Evolutionary conservation across 169 alveolate genomes (phyloP).

Genomic region (Cryptosporidium parvum): DNA sequence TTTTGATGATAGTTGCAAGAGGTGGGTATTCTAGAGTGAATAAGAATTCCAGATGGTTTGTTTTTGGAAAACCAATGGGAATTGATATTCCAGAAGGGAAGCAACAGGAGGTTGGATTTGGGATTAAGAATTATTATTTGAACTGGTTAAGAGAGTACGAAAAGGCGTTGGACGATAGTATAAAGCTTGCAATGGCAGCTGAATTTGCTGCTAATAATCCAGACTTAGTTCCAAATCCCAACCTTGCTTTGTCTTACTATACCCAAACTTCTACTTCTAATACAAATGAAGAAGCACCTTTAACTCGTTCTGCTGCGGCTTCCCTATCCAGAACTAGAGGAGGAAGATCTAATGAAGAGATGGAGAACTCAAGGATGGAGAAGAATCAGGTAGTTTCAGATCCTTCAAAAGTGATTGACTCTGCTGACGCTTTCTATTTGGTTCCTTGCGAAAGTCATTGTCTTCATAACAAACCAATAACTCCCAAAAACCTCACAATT

Average conservation of each 20-base stretch:
- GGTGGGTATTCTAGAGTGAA: conserved; percentile 74
- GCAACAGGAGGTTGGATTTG: conserved; percentile 67
- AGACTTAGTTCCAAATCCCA: conserved; percentile 61
- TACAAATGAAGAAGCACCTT: conserved; percentile 31
- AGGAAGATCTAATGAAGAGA: neutral
- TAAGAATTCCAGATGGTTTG: conserved; percentile 75
- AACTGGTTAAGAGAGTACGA: conserved; percentile 70
- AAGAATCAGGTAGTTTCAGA: neutral
- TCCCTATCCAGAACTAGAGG: conserved; percentile 43
- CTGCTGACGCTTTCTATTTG: neutral
- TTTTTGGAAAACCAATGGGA: conserved; percentile 73
- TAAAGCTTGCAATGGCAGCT: conserved; percentile 62
- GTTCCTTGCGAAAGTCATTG: conserved; percentile 20
- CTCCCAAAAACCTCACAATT: neutral
- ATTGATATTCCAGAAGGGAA: conserved; percentile 66
- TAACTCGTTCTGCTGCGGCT: conserved; percentile 73
- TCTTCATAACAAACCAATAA: neutral
- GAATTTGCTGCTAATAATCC: conserved; percentile 74
- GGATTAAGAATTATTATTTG: conserved; percentile 42
- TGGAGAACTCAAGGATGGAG: neutral
- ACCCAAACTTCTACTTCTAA: conserved; percentile 4
- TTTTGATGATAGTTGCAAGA: conserved; percentile 54
- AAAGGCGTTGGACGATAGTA: conserved; percentile 54
- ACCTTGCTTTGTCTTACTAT: conserved; percentile 50
- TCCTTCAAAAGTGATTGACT: neutral